phyloP scores from a whole-genome alignment of 2,329 filamentous ascomycete genomes.

The Geosmithia flava region DNA sequence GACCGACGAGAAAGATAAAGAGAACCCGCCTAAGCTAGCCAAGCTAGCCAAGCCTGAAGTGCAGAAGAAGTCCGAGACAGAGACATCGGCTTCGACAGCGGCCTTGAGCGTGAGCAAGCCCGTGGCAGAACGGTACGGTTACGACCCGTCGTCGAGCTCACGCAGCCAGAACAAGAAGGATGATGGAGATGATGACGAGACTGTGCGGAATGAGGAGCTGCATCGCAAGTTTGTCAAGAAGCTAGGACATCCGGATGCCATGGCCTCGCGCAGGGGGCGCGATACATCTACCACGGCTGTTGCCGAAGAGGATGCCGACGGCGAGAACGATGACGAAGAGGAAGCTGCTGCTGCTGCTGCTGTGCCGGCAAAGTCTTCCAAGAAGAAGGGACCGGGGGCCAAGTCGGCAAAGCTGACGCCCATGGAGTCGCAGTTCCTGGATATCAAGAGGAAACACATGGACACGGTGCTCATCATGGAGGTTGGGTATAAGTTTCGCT shows the following conservation, averaged over 20 bases:
- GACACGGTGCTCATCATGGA: slow-evolving; percentile 88
- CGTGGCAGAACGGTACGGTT: slow-evolving; percentile 40
- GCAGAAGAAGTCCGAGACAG: slow-evolving; percentile 15
- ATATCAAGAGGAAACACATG: slow-evolving; percentile 83
- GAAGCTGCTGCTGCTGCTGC: slow-evolving; percentile 38
- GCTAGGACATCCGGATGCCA: slow-evolving; percentile 73
- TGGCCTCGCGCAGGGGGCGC: slow-evolving; percentile 50
- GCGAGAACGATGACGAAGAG: slow-evolving; percentile 42
- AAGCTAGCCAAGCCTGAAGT: slow-evolving; percentile 34
- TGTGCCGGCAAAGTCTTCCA: slow-evolving; percentile 31
- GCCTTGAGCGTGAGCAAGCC: slow-evolving; percentile 12
- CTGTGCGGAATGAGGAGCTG: slow-evolving; percentile 52
- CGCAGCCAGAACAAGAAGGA: slow-evolving; percentile 14
- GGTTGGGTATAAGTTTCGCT: slow-evolving; percentile 95
- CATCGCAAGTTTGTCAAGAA: slow-evolving; percentile 84
- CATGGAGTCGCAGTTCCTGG: slow-evolving; percentile 84
- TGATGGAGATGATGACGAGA: slow-evolving; percentile 34
- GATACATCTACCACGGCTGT: slow-evolving; percentile 21
- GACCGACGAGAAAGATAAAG: slow-evolving; percentile 26
- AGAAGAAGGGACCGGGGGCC: slow-evolving; percentile 50
- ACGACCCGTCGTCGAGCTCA: slow-evolving; percentile 28
- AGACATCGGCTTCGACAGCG: not conserved
- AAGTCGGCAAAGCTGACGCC: slow-evolving; percentile 75
- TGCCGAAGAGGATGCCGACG: slow-evolving; percentile 45
- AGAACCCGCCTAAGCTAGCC: slow-evolving; percentile 20